Percentiles rank a stretch among this genome's conserved stretches.
Evolutionary conservation across 2,329 filamentous ascomycete genomes (phyloP).

Genomic region (Epichloe typhina): DNA sequence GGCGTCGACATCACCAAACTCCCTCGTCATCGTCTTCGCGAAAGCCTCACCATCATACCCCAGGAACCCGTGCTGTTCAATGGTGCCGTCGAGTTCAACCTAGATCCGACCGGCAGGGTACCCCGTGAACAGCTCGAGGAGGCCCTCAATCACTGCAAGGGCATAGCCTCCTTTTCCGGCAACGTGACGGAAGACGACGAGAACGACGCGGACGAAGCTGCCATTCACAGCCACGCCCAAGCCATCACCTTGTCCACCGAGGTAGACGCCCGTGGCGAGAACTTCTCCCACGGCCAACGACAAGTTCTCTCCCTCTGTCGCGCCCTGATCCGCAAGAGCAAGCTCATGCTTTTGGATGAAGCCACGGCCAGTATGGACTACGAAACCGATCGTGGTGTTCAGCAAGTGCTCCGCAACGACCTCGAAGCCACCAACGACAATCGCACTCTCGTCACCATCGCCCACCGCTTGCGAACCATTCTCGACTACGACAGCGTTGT

Average conservation of each 20-base stretch:
- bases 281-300: slow-evolving; percentile 44
- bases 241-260: slow-evolving; percentile 27
- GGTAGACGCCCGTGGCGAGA: slow-evolving; percentile 39
- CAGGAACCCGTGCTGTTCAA: slow-evolving; percentile 46
- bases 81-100: slow-evolving; percentile 39
- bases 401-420: slow-evolving; percentile 36
- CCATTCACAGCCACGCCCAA: slow-evolving; percentile 7
- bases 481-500: slow-evolving; percentile 46
- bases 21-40: slow-evolving; percentile 35
- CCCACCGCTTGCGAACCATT: slow-evolving; percentile 44
- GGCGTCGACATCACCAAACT: slow-evolving; percentile 42
- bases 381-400: slow-evolving; percentile 42
- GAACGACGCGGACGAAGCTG: slow-evolving; percentile 10
- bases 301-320: slow-evolving; percentile 45
- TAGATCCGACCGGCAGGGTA: slow-evolving; percentile 50
- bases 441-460: slow-evolving; percentile 43
- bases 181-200: slow-evolving; percentile 22
- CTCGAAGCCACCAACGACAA: slow-evolving; percentile 30
- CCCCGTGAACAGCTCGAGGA: slow-evolving; percentile 39
- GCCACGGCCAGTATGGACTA: slow-evolving; percentile 48
- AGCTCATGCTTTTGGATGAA: slow-evolving; percentile 44
- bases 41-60: slow-evolving; percentile 43
- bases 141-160: slow-evolving; percentile 48
- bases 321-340: slow-evolving; percentile 40
- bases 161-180: slow-evolving; percentile 39